These are phyloP conservation scores for Moricandia moricandioides DNA, from an alignment of 345 rosid genomes.

Conservation along the genomic window DNA sequence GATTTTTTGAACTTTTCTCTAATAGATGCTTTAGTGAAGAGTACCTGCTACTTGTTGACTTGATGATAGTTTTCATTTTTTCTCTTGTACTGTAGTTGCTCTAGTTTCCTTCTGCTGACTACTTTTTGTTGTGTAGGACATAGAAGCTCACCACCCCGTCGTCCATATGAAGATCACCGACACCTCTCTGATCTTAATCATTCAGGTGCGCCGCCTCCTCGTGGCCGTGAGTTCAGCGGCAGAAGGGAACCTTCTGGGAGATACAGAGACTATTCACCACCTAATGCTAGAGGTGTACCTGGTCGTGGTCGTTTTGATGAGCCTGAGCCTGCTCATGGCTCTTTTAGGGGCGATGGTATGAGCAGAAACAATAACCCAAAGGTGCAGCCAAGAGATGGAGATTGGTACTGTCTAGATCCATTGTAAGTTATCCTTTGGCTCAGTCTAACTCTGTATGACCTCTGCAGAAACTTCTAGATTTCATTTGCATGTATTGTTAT, in stretches of 20 bases:
- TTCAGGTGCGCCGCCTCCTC: constrained; percentile 45
- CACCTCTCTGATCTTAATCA: constrained; percentile 62
- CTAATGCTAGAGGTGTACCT: constrained; percentile 59
- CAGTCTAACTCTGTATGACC: not conserved
- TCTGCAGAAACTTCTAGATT: not conserved
- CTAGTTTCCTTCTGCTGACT: constrained; percentile 37
- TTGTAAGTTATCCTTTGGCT: constrained; percentile 45
- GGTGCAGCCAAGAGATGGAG: constrained; percentile 91
- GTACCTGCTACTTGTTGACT: constrained; percentile 23
- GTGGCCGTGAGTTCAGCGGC: constrained; percentile 52
- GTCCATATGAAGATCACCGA: constrained; percentile 53
- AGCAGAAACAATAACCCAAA: constrained; percentile 58
- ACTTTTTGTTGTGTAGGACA: constrained; percentile 51
- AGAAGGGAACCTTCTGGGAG: constrained; percentile 62
- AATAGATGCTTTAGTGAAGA: constrained; percentile 18
- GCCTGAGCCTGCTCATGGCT: constrained; percentile 59
- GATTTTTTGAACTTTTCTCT: not conserved
- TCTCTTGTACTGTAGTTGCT: constrained; percentile 22
- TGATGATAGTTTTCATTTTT: not conserved
- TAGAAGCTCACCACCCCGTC: constrained; percentile 71
- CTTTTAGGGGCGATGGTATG: constrained; percentile 47
- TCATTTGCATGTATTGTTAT: not conserved
- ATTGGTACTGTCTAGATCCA: constrained; percentile 76
- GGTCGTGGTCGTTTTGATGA: constrained; percentile 68
- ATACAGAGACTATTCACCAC: constrained; percentile 65